Evolutionary conservation across 2,329 filamentous ascomycete genomes (phyloP), one percentile per base, ranked within the genome.

Genomic region (Ambrosiella xylebori): DNA sequence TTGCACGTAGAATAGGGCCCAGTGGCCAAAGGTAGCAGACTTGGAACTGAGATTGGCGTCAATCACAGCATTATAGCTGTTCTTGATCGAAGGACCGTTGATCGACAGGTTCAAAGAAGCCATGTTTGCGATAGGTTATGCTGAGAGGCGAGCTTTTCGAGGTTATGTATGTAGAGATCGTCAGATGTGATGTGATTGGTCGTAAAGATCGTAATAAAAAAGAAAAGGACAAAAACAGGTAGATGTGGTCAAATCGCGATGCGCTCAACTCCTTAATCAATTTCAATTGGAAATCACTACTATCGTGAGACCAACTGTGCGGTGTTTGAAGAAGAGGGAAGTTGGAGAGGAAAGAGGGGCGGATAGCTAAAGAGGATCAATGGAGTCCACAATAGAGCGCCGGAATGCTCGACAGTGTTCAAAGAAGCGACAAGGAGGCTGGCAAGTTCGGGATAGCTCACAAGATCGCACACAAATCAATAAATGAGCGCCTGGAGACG

Each of bases 1-100:
- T 68, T 93, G 87, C 45, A 98, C 93, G 7, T 87, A 86, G 73
- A 94, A 95, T 61, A 98, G 76, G 17, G 88, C 91, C 93, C 93
- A 98, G 74, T 91, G 87, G 62, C 81, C 89, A 67, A 86, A 87
- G 53, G 89, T 95, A 44, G 87, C 79, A 53, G 90, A 95, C 67
- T 75, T 76, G 40, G 77, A 74, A 39, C 76, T 71, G 56, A 73
- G 68, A 53, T 73, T 69, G 61, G 73, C 75, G 64, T 78, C 80
- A 65, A 81, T 70, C 61, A 82, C 77, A 55, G 73, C 74, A 65
- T 76, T 74, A 68, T 82, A 88, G 76, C 84, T 88, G 73, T 84
- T 88, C 73, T 85, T 87, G 65, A 97, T 96, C 61, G 82, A 88
- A 63, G 84, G 82, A 11, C 86, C 86, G 69, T 89, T 87, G 68